These are phyloP conservation scores for Candolleomyces eurysporus DNA, from an alignment of 768 basidiomycete genomes.

Conservation along the genomic window DNA sequence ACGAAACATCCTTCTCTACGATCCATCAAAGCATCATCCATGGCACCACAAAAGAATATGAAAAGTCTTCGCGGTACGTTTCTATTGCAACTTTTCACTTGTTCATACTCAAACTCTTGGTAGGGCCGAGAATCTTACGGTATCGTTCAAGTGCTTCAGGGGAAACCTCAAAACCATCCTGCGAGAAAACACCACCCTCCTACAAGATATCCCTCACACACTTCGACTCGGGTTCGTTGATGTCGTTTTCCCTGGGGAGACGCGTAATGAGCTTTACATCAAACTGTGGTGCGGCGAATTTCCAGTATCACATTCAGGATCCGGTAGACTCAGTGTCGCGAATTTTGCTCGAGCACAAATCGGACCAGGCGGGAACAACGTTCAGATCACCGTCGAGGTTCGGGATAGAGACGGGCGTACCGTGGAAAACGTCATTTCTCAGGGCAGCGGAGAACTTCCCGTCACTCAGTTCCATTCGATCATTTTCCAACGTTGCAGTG, in stretches of 20 bases:
- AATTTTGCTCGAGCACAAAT: constrained; percentile 59
- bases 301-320: constrained; percentile 45
- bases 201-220: constrained; percentile 80
- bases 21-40: constrained; percentile 94
- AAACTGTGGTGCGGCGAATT: constrained; percentile 97
- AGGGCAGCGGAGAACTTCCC: constrained; percentile 82
- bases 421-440: constrained; percentile 71
- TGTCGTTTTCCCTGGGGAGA: constrained; percentile 89
- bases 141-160: constrained; percentile 83
- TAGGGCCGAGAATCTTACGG: constrained; percentile 85
- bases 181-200: constrained; percentile 78
- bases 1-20: constrained; percentile 86
- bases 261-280: constrained; percentile 94
- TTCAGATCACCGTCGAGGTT: constrained; percentile 92
- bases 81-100: background rate
- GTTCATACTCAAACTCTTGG: constrained; percentile 4
- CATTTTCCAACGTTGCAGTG: constrained; percentile 84
- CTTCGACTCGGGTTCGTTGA: constrained; percentile 92
- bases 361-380: constrained; percentile 57
- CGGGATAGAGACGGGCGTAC: constrained; percentile 65
- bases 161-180: constrained; percentile 77
- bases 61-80: constrained; percentile 74
- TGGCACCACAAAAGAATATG: constrained; percentile 72
- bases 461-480: constrained; percentile 85
- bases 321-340: constrained; percentile 56